Evolutionary conservation across 129 eudicot species (phyloP).

Genomic region (Saposhnikovia divaricata): DNA sequence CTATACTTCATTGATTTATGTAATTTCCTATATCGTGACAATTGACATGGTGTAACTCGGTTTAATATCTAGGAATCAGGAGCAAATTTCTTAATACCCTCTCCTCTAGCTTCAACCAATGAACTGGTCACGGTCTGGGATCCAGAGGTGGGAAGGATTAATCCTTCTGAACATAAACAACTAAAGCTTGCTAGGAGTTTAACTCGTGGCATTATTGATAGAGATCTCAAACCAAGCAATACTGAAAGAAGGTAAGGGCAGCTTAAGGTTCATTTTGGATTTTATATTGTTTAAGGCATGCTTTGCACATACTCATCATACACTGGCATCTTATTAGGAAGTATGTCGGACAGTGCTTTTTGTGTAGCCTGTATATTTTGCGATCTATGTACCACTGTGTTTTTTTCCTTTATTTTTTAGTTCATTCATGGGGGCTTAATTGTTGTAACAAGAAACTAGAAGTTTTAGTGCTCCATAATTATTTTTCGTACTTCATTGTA

Average conservation of each 20-base stretch:
- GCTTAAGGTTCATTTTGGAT: not conserved
- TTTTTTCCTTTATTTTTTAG: too few species aligned
- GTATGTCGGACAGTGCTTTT: not conserved
- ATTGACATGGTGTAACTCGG: slow-evolving; percentile 9
- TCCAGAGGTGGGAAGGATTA: slow-evolving; percentile 91
- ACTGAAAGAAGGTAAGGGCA: slow-evolving; percentile 80
- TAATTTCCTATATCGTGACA: not conserved
- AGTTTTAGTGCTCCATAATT: too few species aligned
- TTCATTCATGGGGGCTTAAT: too few species aligned
- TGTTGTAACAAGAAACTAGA: too few species aligned
- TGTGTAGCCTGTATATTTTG: not conserved
- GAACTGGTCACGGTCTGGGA: slow-evolving; percentile 97
- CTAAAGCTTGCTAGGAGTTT: slow-evolving; percentile 92
- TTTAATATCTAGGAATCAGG: slow-evolving; percentile 67
- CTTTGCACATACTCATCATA: not conserved
- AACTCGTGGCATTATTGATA: slow-evolving; percentile 91
- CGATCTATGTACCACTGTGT: not conserved
- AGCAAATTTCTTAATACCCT: slow-evolving; percentile 78
- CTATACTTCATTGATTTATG: slow-evolving; percentile 5
- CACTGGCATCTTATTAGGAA: not conserved
- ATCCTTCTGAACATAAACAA: slow-evolving; percentile 98
- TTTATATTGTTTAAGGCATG: not conserved
- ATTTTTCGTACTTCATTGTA: too few species aligned
- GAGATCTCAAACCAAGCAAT: slow-evolving; percentile 91
- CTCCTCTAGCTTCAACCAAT: slow-evolving; percentile 83